Evolutionary conservation across 495 filamentous ascomycete species (phyloP).

Genomic region (Lasiosphaeria hispida): DNA sequence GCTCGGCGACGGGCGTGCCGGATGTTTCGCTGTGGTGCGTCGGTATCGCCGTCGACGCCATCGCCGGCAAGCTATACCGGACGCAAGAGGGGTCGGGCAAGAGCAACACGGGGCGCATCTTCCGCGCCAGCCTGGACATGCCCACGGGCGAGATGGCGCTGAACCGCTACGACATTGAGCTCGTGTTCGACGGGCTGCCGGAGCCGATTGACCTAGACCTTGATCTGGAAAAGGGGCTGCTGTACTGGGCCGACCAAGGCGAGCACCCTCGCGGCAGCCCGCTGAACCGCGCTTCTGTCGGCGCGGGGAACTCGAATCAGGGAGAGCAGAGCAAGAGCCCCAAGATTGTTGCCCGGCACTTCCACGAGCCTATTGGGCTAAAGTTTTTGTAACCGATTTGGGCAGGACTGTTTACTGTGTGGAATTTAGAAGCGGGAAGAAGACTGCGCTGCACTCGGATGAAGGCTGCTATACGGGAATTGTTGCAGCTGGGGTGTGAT

Average conservation of each 20-base stretch:
- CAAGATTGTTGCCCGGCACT: conserved; percentile 33
- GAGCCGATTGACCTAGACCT: conserved; percentile 58
- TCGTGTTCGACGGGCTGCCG: conserved; percentile 42
- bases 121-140: conserved; percentile 37
- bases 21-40: conserved; percentile 52
- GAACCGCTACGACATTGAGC: conserved; percentile 39
- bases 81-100: conserved; percentile 56
- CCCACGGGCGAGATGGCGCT: conserved; percentile 16
- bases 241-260: conserved; percentile 59
- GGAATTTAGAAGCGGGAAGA: conserved; percentile 36
- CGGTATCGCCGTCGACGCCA: conserved; percentile 43
- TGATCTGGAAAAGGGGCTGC: conserved; percentile 32
- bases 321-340: background rate
- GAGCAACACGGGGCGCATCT: conserved; percentile 43
- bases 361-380: conserved; percentile 51
- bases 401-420: conserved; percentile 43
- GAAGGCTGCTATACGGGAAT: conserved; percentile 12
- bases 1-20: background rate
- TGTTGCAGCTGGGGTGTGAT: no score
- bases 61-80: conserved; percentile 49
- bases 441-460: conserved; percentile 13
- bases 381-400: conserved; percentile 40
- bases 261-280: conserved; percentile 49
- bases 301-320: background rate
- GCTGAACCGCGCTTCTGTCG: conserved; percentile 32